These are phyloP conservation scores for Rhizopogon vinicolor DNA, from an alignment of 768 basidiomycete genomes.

Conservation along the genomic window DNA sequence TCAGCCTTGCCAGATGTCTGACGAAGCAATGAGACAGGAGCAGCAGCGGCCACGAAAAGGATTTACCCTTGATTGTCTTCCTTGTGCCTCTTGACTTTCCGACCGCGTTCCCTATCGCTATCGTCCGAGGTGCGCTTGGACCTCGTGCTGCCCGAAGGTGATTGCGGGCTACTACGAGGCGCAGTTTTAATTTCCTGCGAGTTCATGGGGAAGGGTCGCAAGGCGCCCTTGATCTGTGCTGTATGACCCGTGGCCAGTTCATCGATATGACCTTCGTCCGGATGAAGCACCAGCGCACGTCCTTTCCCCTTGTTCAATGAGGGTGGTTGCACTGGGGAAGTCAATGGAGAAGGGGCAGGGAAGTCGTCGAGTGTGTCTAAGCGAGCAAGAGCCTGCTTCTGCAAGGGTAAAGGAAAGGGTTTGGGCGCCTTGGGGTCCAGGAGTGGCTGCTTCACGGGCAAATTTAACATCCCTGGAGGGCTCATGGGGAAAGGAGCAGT, in stretches of 20 bases:
- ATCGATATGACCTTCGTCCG: neutral
- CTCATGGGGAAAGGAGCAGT: slow-evolving; percentile 18
- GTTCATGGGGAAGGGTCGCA: slow-evolving; percentile 46
- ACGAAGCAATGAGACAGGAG: neutral
- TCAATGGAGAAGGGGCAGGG: slow-evolving; percentile 21
- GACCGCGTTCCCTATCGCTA: slow-evolving; percentile 23
- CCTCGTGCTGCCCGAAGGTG: slow-evolving; percentile 5
- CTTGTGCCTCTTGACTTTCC: slow-evolving; percentile 28
- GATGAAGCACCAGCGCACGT: slow-evolving; percentile 2
- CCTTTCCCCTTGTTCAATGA: slow-evolving; percentile 10
- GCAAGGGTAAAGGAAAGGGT: neutral
- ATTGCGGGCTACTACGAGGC: slow-evolving; percentile 21
- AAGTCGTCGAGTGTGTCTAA: slow-evolving; percentile 8
- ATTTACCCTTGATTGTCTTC: slow-evolving; percentile 16
- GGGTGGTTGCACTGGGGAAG: neutral
- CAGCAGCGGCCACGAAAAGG: neutral
- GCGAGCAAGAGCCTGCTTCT: neutral
- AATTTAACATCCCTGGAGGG: slow-evolving; percentile 17
- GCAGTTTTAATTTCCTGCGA: slow-evolving; percentile 39
- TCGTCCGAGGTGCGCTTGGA: slow-evolving; percentile 30
- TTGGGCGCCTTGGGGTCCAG: neutral
- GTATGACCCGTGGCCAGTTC: neutral
- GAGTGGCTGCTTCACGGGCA: neutral
- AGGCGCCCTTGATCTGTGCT: neutral
- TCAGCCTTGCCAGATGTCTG: neutral